Base-by-base conservation (phyloP, 768 basidiomycete genomes). In the Boletus vinaceobasis region DNA sequence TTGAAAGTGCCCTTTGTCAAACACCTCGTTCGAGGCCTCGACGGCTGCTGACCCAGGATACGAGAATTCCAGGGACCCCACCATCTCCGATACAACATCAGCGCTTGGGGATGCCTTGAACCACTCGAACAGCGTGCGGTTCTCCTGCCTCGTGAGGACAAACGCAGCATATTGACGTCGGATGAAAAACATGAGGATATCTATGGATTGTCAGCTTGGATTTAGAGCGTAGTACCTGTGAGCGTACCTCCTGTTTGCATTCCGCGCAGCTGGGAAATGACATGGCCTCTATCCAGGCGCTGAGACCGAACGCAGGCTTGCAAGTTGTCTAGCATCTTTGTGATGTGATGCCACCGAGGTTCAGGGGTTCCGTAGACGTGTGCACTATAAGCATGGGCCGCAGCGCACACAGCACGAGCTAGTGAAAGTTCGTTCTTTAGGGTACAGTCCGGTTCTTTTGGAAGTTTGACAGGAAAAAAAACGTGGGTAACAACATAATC, bases 111-210 rank as follows among this genome's bases (percentile, higher is more conserved):
- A 73, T 7, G 17, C 21, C 13, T 40, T 21, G 13, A 40, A 23
- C 13, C 21, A 40, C 7, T 27, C 43, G 43, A 27, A 73, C 17
- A 66, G 52, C 2, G 71, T 69, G 7, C 55, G 43, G 3, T 50
- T 38, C 5, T 58, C 50, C 23, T 43, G 37, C 48, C 63, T 64
- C 45, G 71, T 71, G 26, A 77, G 40, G 19, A 80, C 62, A 2
- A 80, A 27, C n/a, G 66, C 77, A 4, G 78, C 74, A 47, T 79
- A 78, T 50, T 80, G 79, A 6, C 65, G 64, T 21, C 63, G 65
- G 19, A 80, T 68, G n/a, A 70, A 69, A 36, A 79, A 63, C 14
- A 63, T 60, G 8, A 76, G 40, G 10, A 68, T 62, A 49, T 73
- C 78, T 79, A 37, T 0, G 4, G 39, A 15, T 27, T 40, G 19